Conservation (phyloP, 257 asterid genomes). For the Penstemon barbatus region DNA sequence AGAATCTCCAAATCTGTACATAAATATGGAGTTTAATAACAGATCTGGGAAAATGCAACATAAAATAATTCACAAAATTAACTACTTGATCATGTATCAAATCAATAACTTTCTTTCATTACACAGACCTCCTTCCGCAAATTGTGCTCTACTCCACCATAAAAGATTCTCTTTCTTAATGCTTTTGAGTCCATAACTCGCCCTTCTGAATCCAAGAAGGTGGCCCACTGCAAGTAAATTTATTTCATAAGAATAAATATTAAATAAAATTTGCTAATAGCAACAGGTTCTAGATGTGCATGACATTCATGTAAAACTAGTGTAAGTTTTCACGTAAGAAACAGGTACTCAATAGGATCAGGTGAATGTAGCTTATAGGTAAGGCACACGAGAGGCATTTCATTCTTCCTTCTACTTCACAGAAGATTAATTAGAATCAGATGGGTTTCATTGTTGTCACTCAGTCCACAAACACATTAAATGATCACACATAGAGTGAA, state of each 20-base stretch:
- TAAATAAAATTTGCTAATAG: background rate
- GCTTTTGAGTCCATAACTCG: constrained; percentile 67
- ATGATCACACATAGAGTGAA: background rate
- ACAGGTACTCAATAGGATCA: background rate
- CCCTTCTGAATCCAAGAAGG: constrained; percentile 92
- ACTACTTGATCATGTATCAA: constrained; percentile 21
- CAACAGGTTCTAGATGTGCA: constrained; percentile 16
- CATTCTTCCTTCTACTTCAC: background rate
- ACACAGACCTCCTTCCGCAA: constrained; percentile 72
- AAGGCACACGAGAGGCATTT: background rate
- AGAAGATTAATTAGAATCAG: background rate
- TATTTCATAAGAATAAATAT: constrained; percentile 27
- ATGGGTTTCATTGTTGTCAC: background rate
- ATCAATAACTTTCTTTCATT: constrained; percentile 21
- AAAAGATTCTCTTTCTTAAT: constrained; percentile 76
- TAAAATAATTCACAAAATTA: constrained; percentile 14
- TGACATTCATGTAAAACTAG: background rate
- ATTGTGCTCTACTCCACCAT: constrained; percentile 83
- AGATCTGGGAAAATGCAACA: constrained; percentile 7
- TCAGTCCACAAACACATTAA: background rate
- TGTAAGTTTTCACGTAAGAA: constrained; percentile 8
- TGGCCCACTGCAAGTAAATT: constrained; percentile 65
- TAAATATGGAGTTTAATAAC: constrained; percentile 13
- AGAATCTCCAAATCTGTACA: constrained; percentile 83
- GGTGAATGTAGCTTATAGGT: background rate